Conservation (phyloP, 2,329 filamentous ascomycete species). For the Pezicula carpinea region DNA sequence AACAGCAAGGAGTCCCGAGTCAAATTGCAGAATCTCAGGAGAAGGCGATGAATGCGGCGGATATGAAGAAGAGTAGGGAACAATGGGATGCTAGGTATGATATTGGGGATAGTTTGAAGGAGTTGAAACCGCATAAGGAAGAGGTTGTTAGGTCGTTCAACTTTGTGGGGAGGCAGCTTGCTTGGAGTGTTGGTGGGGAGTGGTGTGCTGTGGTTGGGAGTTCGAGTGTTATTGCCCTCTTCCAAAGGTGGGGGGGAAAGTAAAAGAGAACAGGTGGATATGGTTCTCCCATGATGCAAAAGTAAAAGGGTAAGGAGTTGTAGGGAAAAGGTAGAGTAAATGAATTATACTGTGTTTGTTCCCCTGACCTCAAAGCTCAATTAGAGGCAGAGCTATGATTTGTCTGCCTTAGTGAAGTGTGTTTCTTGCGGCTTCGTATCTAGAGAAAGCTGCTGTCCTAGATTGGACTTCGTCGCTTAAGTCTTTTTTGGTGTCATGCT, state of each 20-base stretch:
- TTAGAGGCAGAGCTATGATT: too few species aligned
- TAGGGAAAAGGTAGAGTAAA: too few species aligned
- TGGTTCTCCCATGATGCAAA: too few species aligned
- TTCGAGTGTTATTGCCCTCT: conserved; percentile 17
- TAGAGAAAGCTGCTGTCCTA: too few species aligned
- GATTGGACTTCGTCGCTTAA: too few species aligned
- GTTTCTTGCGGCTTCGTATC: too few species aligned
- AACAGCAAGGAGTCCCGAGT: conserved; percentile 4
- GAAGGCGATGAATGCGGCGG: conserved; percentile 3
- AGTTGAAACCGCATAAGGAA: conserved; percentile 18
- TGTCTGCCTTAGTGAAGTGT: too few species aligned
- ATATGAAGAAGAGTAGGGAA: conserved; percentile 5
- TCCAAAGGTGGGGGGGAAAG: conserved; percentile 14
- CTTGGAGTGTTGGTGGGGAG: conserved; percentile 25
- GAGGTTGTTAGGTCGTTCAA: conserved; percentile 15
- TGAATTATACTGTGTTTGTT: too few species aligned
- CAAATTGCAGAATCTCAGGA: background rate
- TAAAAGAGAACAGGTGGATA: too few species aligned
- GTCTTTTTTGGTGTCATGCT: too few species aligned
- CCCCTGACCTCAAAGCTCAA: too few species aligned
- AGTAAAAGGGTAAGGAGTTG: too few species aligned
- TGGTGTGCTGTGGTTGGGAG: conserved; percentile 29
- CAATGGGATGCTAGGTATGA: conserved; percentile 23
- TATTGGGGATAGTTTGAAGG: conserved; percentile 10
- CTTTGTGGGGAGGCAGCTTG: conserved; percentile 23